phyloP scores from a whole-genome alignment of 768 basidiomycete species.

The Rossbeevera mucosa region DNA sequence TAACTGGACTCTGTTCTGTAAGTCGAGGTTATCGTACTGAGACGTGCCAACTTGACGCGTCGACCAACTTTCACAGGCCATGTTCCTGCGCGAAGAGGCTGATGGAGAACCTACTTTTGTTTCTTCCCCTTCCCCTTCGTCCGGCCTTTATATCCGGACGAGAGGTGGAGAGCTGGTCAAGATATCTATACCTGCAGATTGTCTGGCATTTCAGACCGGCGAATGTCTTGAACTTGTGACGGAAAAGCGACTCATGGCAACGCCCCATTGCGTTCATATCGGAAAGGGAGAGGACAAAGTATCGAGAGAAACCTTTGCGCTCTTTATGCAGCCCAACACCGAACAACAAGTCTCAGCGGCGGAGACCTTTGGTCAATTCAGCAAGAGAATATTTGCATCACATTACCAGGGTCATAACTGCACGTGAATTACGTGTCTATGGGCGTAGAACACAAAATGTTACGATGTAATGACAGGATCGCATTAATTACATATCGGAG shows the following conservation, averaged over 20 bases:
- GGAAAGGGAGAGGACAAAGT: constrained; percentile 52
- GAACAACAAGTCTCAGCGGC: constrained; percentile 63
- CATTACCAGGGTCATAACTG: constrained; percentile 36
- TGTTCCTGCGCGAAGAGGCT: constrained; percentile 63
- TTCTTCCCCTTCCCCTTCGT: constrained; percentile 63
- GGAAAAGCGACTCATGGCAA: constrained; percentile 73
- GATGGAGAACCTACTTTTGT: constrained; percentile 44
- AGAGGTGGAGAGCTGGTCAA: constrained; percentile 75
- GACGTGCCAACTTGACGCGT: constrained; percentile 2
- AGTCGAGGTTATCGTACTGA: constrained; percentile 18
- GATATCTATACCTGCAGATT: constrained; percentile 80
- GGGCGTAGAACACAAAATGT: neutral
- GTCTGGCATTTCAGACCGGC: constrained; percentile 94
- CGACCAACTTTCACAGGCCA: constrained; percentile 48
- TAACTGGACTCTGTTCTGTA: constrained; percentile 92
- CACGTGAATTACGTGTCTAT: constrained; percentile 19
- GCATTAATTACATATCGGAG: constrained; percentile 7
- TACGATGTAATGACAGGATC: constrained; percentile 6
- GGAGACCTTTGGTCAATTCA: constrained; percentile 88
- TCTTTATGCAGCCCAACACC: constrained; percentile 88
- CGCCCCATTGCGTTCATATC: constrained; percentile 90
- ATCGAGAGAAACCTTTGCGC: constrained; percentile 82
- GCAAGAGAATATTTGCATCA: constrained; percentile 68
- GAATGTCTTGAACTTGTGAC: constrained; percentile 93
- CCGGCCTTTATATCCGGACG: constrained; percentile 90